Base-by-base conservation (phyloP, 1,284 basidiomycete species). In the Polyporus tsugae region DNA sequence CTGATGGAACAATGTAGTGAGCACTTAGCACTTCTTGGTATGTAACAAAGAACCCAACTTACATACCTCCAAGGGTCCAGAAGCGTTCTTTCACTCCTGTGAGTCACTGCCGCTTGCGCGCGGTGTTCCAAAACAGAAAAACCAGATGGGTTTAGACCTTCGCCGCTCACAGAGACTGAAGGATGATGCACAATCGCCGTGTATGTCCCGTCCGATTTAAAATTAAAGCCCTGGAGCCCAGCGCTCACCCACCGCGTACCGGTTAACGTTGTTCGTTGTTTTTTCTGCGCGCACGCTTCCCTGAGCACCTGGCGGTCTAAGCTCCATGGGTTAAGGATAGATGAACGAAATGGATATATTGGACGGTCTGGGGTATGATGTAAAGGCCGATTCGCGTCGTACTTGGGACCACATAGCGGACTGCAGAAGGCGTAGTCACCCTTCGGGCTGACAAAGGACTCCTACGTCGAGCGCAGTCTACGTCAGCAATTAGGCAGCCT, bases 311-410 rank as follows among this genome's bases (percentile, higher is more conserved):
- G 35, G 35, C n/a, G 5, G 35, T 6, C 35, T 38, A 58, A 9
- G 10, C 55, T 58, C 19, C 55, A 58, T 58, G 35, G 55, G 36
- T 36, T 9, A 58, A 38, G n/a, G 29, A 58, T n/a, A 10, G 33
- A 36, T 13, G 35, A 36, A 36, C 11, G 35, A 57, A 57, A 36
- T 57, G 33, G 55, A 33, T 57, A 57, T 57, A 57, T 57, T 58
- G 35, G 9, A 58, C n/a, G 53, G n/a, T 11, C 10, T 10, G 36
- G 19, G 22, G 10, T 6, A 38, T 36, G 29, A 57, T 57, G 49
- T 10, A 33, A 33, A 57, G 4, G 29, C 29, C 4, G 1, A 58
- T 38, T 58, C 19, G 6, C 2, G 6, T 35, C n/a, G 33, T 33
- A 15, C 29, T 2, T 13, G 29, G 22, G 13, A 33, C 5, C 11